Percentiles rank a stretch among this genome's conserved stretches.
These are phyloP conservation scores for Amylostereum chailletii DNA, from an alignment of 1,284 basidiomycete species.

Conservation along the genomic window DNA sequence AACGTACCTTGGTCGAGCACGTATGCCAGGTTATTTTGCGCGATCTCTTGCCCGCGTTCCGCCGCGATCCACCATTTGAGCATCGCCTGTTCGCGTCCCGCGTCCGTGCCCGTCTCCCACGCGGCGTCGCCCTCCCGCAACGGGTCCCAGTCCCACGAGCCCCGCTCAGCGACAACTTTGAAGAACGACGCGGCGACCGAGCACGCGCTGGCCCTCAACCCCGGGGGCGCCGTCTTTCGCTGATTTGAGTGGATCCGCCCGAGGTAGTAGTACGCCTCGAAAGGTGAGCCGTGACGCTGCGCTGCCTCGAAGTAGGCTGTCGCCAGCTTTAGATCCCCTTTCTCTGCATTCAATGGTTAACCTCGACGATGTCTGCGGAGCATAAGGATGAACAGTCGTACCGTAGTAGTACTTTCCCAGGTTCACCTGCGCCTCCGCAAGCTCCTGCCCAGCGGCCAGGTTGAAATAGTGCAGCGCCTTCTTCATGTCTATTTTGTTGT, in stretches of 20 bases:
- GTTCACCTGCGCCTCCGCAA: conserved; percentile 88
- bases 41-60: conserved; percentile 87
- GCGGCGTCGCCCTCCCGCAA: conserved; percentile 74
- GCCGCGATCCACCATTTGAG: conserved; percentile 94
- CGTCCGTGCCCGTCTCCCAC: conserved; percentile 67
- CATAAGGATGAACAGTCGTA: conserved; percentile 27
- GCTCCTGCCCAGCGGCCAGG: conserved; percentile 76
- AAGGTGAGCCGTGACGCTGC: conserved; percentile 77
- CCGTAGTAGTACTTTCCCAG: conserved; percentile 80
- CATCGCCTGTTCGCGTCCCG: conserved; percentile 66
- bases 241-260: conserved; percentile 68
- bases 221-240: conserved; percentile 36
- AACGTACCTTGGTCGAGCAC: conserved; percentile 79
- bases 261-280: conserved; percentile 90
- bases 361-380: not conserved
- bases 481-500: conserved; percentile 57
- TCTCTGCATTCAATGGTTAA: conserved; percentile 30
- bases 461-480: conserved; percentile 67
- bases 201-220: conserved; percentile 57
- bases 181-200: conserved; percentile 83
- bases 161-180: conserved; percentile 84
- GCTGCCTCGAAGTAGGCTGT: conserved; percentile 75
- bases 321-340: conserved; percentile 56
- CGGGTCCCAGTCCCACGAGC: conserved; percentile 83
- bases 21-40: conserved; percentile 94